A percentile compares a stretch with the other conserved stretches of the same genome.
These are phyloP conservation scores for Schwanniomyces sp. DNA, from an alignment of 805 yeast genomes.

Conservation along the genomic window DNA sequence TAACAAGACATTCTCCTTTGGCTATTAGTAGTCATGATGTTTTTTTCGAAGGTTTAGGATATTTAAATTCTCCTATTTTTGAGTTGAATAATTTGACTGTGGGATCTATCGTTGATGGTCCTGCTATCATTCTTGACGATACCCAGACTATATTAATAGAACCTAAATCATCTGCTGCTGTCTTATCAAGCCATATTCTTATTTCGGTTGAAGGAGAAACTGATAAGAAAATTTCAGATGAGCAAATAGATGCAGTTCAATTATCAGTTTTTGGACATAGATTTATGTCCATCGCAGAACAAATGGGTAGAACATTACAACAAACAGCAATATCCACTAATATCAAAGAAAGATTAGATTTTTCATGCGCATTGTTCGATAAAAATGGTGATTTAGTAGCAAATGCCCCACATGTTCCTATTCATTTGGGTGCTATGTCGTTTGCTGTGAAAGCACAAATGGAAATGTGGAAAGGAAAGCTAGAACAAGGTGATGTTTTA, in stretches of 20 bases:
- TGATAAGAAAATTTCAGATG: slow-evolving; percentile 19
- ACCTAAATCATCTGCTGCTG: slow-evolving; percentile 29
- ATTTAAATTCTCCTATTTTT: slow-evolving; percentile 25
- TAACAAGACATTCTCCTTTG: no score
- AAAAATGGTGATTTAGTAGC: slow-evolving; percentile 43
- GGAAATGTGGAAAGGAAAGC: slow-evolving; percentile 39
- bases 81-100: slow-evolving; percentile 19
- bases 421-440: slow-evolving; percentile 50
- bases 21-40: slow-evolving; percentile 7
- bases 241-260: slow-evolving; percentile 36
- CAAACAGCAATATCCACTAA: slow-evolving; percentile 47
- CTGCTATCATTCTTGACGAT: slow-evolving; percentile 26
- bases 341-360: slow-evolving; percentile 45
- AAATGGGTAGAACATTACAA: slow-evolving; percentile 46
- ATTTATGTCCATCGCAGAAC: slow-evolving; percentile 40
- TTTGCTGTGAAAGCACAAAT: slow-evolving; percentile 44
- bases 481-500: slow-evolving; percentile 41
- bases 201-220: slow-evolving; percentile 26
- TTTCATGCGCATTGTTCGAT: slow-evolving; percentile 47
- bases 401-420: slow-evolving; percentile 48
- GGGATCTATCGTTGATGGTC: slow-evolving; percentile 20
- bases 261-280: slow-evolving; percentile 42
- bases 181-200: slow-evolving; percentile 28
- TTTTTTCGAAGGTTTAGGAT: slow-evolving; percentile 31
- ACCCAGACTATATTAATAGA: slow-evolving; percentile 33